phyloP scores from a whole-genome alignment of 2,329 filamentous ascomycete genomes.

The Didymella pomorum region DNA sequence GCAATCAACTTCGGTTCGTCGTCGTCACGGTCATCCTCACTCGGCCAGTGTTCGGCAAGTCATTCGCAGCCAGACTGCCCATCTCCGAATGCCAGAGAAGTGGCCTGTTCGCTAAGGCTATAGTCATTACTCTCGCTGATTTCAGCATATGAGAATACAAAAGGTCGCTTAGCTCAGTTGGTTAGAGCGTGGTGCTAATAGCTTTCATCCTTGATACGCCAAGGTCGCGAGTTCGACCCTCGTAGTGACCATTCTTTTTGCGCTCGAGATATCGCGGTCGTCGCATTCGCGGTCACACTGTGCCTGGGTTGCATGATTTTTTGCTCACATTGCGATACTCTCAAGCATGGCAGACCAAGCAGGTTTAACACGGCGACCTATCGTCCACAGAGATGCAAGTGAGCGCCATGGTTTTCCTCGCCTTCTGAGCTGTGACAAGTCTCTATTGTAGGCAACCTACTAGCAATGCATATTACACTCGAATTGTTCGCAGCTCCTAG shows the following conservation, averaged over 20 bases:
- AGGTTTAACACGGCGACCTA: too few species aligned
- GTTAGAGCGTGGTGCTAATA: slow-evolving; percentile 37
- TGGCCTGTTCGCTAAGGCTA: not conserved
- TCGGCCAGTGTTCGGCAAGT: not conserved
- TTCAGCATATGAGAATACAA: slow-evolving; percentile 10
- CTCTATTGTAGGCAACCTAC: too few species aligned
- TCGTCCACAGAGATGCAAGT: not conserved
- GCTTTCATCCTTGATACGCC: slow-evolving; percentile 24
- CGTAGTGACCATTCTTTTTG: slow-evolving; percentile 32
- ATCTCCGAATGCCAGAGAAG: not conserved
- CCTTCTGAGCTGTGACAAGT: too few species aligned
- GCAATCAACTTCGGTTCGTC: not conserved
- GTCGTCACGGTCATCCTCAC: not conserved
- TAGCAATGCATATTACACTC: too few species aligned
- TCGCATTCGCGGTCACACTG: not conserved
- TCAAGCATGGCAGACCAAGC: not conserved
- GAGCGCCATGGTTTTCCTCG: not conserved
- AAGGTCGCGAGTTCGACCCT: slow-evolving; percentile 36
- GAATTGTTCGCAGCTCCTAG: too few species aligned
- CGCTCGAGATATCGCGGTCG: not conserved
- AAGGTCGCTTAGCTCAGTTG: slow-evolving; percentile 35
- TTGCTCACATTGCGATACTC: not conserved
- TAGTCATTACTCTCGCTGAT: fast-evolving
- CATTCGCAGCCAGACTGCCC: not conserved
- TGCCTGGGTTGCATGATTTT: not conserved